Evolutionary conservation across 345 rosid genomes (phyloP), one percentile per base, ranked within the genome.

Genomic region (Ricinus communis): DNA sequence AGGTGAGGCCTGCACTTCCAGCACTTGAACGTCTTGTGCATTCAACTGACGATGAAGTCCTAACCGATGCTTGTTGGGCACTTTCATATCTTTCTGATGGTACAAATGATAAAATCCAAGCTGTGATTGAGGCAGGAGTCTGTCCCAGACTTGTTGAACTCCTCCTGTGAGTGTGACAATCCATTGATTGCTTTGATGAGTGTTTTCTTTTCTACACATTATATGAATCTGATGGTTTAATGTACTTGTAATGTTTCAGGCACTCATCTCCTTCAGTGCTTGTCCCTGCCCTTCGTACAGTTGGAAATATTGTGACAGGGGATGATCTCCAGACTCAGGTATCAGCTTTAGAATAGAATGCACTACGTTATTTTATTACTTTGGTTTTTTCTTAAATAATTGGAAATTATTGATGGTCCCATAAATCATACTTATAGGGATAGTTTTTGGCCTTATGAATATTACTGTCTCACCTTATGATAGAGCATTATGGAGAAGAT

Each of bases 11-110:
- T 14, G 80, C 80, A 10, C 72, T 77, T 51, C 76, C 76, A 19
- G 54, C 72, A 22, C 72, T 77, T 41, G 72, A 60, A 22, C 76
- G 72, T 53, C 80, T 77, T 60, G 70, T 77, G 8, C 76, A 59
- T 69, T 71, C 76, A 31, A 66, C 71, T 66, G 80, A 77, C 60
- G 76, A 77, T 43, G 80, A 77, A 71, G 76, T 77, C 47, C 33
- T 77, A 16, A 66, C 76, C 15, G 76, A 77, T 71, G 76, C 80
- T 15, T 77, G 80, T 13, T 77, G 72, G 80, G 80, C 76, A 14
- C 76, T 71, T 40, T 77, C 80, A 2, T 77, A 77, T 77, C 80
- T 77, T 36, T 71, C 72, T 18, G 80, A 71, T 77, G 80, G 76
- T 31, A 77, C 76, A 66, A 62, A 77, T 61, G 80, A 77, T 51